A percentile compares a stretch with the other conserved stretches of the same genome.
These are phyloP conservation scores for Suzukiozyma palmioleophila DNA, from an alignment of 1,139 yeast species.

Conservation along the genomic window DNA sequence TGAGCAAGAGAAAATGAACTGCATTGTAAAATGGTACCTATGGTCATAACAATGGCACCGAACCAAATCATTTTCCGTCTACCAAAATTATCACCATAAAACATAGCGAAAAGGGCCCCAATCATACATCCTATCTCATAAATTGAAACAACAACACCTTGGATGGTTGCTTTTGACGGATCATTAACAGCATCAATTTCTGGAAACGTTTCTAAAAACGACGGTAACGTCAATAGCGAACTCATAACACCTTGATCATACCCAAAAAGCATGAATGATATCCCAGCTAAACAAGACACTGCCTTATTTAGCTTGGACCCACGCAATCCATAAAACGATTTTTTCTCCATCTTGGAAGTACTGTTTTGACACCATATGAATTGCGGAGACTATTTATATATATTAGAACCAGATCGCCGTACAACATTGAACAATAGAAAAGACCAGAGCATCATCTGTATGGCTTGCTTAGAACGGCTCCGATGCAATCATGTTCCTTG, in stretches of 20 bases:
- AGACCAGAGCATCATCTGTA: no score
- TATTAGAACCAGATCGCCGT: no score
- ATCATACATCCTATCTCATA: constrained; percentile 37
- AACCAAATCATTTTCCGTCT: constrained; percentile 27
- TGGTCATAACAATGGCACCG: constrained; percentile 28
- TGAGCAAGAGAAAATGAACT: constrained; percentile 29
- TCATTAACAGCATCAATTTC: constrained; percentile 22
- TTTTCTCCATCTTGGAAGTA: not conserved
- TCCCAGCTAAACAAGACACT: constrained; percentile 26
- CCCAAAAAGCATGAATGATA: constrained; percentile 36
- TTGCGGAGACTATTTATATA: no score
- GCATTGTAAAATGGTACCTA: constrained; percentile 36
- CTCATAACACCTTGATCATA: constrained; percentile 52
- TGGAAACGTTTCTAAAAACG: constrained; percentile 37
- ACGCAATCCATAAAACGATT: constrained; percentile 18
- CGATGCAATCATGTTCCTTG: no score
- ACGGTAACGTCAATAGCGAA: constrained; percentile 34
- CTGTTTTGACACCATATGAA: no score
- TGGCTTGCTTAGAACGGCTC: no score
- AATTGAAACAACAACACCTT: constrained; percentile 32
- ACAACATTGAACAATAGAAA: no score
- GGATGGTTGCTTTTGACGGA: constrained; percentile 22
- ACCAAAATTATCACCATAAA: constrained; percentile 32
- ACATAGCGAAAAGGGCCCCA: constrained; percentile 31
- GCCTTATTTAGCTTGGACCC: constrained; percentile 24